Evolutionary conservation across 169 alveolate species (phyloP), one percentile per base, ranked within the genome.

Genomic region (Plasmodium falciparum): DNA sequence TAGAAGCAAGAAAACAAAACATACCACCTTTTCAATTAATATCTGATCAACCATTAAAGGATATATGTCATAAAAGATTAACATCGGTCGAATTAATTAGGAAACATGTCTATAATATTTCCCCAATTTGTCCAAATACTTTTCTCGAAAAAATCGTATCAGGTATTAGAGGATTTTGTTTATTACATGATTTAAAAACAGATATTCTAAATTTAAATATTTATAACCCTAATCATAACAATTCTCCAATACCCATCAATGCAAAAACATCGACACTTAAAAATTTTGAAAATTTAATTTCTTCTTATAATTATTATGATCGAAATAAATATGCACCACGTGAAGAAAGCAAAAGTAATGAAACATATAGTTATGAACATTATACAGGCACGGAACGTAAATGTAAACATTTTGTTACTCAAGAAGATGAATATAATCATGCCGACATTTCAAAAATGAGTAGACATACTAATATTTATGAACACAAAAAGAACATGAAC

Each of bases 11-110:
- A 22, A 71, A 59, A 71, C 92, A 85, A 54, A 85, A 85, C 26
- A 85, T 85, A 15, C 92, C 92, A 2, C 92, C 92, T 63, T 85
- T 85, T 85, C 92, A 85, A 52, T 58, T 85, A 71, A 85, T 85
- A 0, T 85, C 92, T 0, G 92, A 85, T 50, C 73, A 85, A 33
- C 92, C 92, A 11, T 71, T 85, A 85, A 85, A 85, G 54, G 92
- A 85, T 33, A 85, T 85, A 39, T 85, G 92, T 20, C 13, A 71
- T 33, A 85, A 71, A 62, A 71, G 92, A 85, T 52, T 85, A 33
- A 71, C 88, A 11, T 20, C 63, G 3, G 92, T 85, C 1, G 74
- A 70, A 45, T 33, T 85, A 50, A 85, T 85, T 26, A 56, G 92
- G 49, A 85, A 85, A 15, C 75, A 85, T 61, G 88, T 85, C 4